These are phyloP conservation scores for Coprinopsis marcescibilis DNA, from an alignment of 768 basidiomycete genomes.

Conservation along the genomic window DNA sequence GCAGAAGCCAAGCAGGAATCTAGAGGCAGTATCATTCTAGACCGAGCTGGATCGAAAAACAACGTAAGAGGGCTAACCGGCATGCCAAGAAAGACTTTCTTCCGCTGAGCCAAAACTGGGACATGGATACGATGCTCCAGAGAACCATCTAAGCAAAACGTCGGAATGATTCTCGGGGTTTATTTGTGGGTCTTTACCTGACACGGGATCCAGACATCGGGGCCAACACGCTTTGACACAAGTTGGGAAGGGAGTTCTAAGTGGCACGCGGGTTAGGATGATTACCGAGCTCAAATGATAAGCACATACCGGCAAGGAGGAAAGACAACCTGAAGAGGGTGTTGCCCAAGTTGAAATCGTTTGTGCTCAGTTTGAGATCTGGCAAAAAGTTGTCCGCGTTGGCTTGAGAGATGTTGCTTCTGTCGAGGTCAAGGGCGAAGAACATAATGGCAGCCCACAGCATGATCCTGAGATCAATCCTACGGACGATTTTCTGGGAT, in stretches of 20 bases:
- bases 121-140: slow-evolving; percentile 52
- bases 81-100: slow-evolving; percentile 49
- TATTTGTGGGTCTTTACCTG: too few species aligned
- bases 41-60: not conserved
- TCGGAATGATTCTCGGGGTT: too few species aligned
- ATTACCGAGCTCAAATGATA: not conserved
- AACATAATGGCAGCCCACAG: slow-evolving; percentile 62
- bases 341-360: slow-evolving; percentile 63
- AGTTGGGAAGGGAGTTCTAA: slow-evolving; percentile 62
- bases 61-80: slow-evolving; percentile 34
- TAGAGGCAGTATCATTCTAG: slow-evolving; percentile 13
- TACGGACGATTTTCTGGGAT: slow-evolving; percentile 44
- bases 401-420: slow-evolving; percentile 59
- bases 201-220: slow-evolving; percentile 60
- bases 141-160: slow-evolving; percentile 37
- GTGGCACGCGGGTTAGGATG: not conserved
- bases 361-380: slow-evolving; percentile 54
- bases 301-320: slow-evolving; percentile 31
- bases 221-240: slow-evolving; percentile 60
- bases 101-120: slow-evolving; percentile 55
- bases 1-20: slow-evolving; percentile 50
- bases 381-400: slow-evolving; percentile 65
- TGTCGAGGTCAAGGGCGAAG: slow-evolving; percentile 52
- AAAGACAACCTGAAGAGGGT: slow-evolving; percentile 48
- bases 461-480: slow-evolving; percentile 56